Evolutionary conservation across 345 rosid species (phyloP).

Genomic region (Dipteronia dyeriana): DNA sequence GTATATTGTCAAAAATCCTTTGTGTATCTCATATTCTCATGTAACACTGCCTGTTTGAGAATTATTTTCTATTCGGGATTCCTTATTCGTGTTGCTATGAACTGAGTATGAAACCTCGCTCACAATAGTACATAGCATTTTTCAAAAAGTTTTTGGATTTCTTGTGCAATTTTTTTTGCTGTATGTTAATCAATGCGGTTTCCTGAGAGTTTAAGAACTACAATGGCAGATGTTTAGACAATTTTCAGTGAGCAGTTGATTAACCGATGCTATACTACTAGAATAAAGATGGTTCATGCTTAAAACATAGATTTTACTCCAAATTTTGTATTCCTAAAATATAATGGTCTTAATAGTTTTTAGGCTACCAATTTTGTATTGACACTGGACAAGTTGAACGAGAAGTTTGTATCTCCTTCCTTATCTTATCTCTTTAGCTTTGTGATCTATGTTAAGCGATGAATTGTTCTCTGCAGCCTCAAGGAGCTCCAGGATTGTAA

Average conservation of each 20-base stretch:
- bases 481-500: slow-evolving; percentile 75
- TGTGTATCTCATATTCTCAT: not conserved
- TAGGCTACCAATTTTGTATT: not conserved
- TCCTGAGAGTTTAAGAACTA: not conserved
- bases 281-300: too few species aligned
- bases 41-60: not conserved
- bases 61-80: not conserved
- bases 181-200: not conserved
- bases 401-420: slow-evolving; percentile 4
- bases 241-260: not conserved
- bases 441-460: slow-evolving; percentile 8
- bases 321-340: not conserved
- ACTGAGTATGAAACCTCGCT: not conserved
- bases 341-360: not conserved
- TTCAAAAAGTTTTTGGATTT: not conserved
- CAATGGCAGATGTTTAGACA: not conserved
- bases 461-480: slow-evolving; percentile 50
- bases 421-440: not conserved
- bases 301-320: not conserved
- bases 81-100: not conserved
- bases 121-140: not conserved
- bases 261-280: not conserved
- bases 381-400: not conserved
- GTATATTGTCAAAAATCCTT: not conserved
- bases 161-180: not conserved